A percentile compares a stretch with the other conserved stretches of the same genome.
Conservation (phyloP, 345 rosid genomes). For the Lumnitzera littorea region DNA sequence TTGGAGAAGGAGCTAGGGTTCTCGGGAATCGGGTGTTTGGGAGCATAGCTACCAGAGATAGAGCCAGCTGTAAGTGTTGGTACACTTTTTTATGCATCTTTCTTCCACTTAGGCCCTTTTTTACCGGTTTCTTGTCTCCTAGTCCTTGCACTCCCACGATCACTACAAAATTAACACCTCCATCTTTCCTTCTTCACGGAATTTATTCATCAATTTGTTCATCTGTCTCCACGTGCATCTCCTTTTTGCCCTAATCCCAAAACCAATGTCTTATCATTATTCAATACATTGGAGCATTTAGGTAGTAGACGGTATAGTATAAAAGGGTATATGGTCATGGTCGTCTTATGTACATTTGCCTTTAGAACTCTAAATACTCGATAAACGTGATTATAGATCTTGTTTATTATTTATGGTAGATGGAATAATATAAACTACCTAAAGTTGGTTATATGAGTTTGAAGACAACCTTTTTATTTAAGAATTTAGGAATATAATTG, state of each 20-base stretch:
- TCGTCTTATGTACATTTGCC: too few species aligned
- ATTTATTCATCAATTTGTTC: slow-evolving; percentile 2
- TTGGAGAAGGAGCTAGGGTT: slow-evolving; percentile 11
- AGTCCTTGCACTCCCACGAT: too few species aligned
- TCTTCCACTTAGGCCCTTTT: slow-evolving; percentile 3
- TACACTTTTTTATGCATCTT: slow-evolving; percentile 25
- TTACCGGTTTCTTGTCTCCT: slow-evolving; percentile 33
- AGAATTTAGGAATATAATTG: too few species aligned
- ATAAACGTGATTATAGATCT: too few species aligned
- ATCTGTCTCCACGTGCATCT: slow-evolving; percentile 11
- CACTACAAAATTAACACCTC: slow-evolving; percentile 5
- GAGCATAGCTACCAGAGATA: slow-evolving; percentile 5
- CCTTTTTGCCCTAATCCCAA: background rate
- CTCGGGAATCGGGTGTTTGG: slow-evolving; percentile 24
- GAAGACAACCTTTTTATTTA: too few species aligned
- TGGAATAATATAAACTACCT: too few species aligned
- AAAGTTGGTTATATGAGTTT: too few species aligned
- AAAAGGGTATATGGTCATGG: too few species aligned
- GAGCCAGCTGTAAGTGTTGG: slow-evolving; percentile 11
- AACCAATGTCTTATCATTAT: background rate
- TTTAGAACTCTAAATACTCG: too few species aligned
- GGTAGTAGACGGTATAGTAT: too few species aligned
- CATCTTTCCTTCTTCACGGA: background rate
- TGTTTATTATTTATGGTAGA: too few species aligned
- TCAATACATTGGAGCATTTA: too few species aligned